Evolutionary conservation across 2,329 filamentous ascomycete species (phyloP).

Genomic region (Xylaria sp.): DNA sequence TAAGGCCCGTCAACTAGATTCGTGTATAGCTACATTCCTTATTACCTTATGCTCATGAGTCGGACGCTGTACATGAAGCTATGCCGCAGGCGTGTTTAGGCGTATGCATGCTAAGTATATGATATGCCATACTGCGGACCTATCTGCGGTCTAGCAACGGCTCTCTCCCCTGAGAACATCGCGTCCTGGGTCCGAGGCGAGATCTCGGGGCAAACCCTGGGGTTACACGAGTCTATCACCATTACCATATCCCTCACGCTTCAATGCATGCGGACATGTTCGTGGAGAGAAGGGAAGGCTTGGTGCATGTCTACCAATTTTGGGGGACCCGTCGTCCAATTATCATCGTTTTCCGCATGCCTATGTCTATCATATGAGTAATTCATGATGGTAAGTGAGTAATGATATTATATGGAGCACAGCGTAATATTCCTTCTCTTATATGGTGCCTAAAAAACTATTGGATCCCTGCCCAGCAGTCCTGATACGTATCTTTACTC

Average conservation of each 20-base stretch:
- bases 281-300: slow-evolving; percentile 22
- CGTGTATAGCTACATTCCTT: slow-evolving; percentile 1
- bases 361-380: background rate
- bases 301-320: slow-evolving; percentile 1
- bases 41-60: background rate
- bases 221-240: slow-evolving; percentile 10
- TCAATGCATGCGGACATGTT: slow-evolving; percentile 3
- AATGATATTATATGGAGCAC: background rate
- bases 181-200: slow-evolving; percentile 26
- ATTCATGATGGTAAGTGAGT: background rate
- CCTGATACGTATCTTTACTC: background rate
- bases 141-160: slow-evolving; percentile 15
- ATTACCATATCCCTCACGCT: background rate
- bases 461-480: background rate
- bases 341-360: background rate
- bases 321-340: slow-evolving; percentile 5
- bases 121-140: slow-evolving; percentile 23
- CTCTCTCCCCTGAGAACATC: slow-evolving; percentile 4
- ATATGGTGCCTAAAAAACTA: slow-evolving; percentile 6
- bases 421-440: slow-evolving; percentile 14
- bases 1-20: background rate
- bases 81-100: slow-evolving; percentile 17
- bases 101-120: slow-evolving; percentile 9
- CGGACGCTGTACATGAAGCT: slow-evolving; percentile 3
- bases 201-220: slow-evolving; percentile 22